Base-by-base conservation (phyloP, 139 green algal genomes). In the Trebouxia sp. region DNA sequence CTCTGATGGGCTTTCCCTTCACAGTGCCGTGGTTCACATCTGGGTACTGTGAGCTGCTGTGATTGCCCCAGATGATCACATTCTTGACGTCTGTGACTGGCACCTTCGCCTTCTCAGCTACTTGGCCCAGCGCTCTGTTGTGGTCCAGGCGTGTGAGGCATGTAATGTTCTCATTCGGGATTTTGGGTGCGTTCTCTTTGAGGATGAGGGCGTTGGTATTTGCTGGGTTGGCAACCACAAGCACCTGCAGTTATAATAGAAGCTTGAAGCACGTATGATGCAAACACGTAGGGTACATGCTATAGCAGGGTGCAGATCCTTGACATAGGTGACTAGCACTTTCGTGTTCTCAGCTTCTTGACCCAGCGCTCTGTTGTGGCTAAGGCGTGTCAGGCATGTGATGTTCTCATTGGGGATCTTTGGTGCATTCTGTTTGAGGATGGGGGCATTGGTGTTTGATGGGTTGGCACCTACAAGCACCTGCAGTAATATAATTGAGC, bases 11-110 rank as follows among this genome's bases (percentile, higher is more conserved):
- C 80, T 90, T 91, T 50, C 95, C 94, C 3, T 83, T 81, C 6
- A 94, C 89, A n/a, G 87, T 92, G 38, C 88, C 95, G 83, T 98
- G 95, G 82, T 95, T 95, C 9, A 98, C 95, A 77, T 98, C 95
- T 15, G 95, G 95, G 85, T 97, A 98, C 90, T 97, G 90, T 47
- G 90, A 90, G 74, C 81, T 88, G 3, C 87, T 92, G 88, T 99
- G 96, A 89, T 99, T 99, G 82, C 96, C 96, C 96, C 96, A 99
- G 86, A 99, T 98, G 86, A 96, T 98, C 24, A 93, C 91, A 83
- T 98, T 98, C 62, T 92, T 91, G 7, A 99, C 96, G 14, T 90
- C 84, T 28, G 76, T 88, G 24, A 95, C 90, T 47, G 92, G 89
- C 11, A 86, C 80, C 15, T 88, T 89, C 2, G 84, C 80, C 38